Conservation (phyloP, 345 rosid genomes). For the Camelina hispida region DNA sequence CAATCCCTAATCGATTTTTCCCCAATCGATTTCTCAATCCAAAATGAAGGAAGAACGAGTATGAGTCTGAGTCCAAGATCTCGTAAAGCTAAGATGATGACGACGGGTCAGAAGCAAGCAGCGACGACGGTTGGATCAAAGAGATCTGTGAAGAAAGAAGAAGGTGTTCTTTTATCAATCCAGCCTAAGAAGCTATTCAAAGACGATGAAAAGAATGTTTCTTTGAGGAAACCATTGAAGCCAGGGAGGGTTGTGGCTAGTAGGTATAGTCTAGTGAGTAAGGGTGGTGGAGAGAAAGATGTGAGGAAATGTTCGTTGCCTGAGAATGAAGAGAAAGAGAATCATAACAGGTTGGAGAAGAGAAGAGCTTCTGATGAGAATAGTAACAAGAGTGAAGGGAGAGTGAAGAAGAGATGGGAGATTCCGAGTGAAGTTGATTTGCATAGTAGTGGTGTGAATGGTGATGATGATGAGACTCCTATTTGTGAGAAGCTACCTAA, state of each 20-base stretch:
- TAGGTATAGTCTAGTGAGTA: constrained; percentile 63
- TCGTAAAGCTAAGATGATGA: constrained; percentile 58
- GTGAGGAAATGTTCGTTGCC: constrained; percentile 73
- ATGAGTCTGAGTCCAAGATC: constrained; percentile 75
- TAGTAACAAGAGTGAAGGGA: constrained; percentile 48
- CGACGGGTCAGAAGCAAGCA: constrained; percentile 64
- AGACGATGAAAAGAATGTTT: constrained; percentile 70
- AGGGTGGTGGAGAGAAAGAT: constrained; percentile 41
- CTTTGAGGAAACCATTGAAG: constrained; percentile 60
- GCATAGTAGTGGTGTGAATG: constrained; percentile 42
- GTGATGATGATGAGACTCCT: constrained; percentile 54
- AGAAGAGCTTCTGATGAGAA: constrained; percentile 63
- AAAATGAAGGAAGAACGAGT: constrained; percentile 69
- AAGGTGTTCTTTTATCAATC: constrained; percentile 53
- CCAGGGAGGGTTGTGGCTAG: constrained; percentile 81
- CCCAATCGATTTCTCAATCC: no score
- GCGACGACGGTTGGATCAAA: constrained; percentile 67
- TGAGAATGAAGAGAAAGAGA: constrained; percentile 67
- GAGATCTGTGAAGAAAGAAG: constrained; percentile 75
- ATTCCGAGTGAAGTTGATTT: constrained; percentile 66
- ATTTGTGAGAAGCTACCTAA: constrained; percentile 57
- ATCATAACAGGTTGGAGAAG: constrained; percentile 55
- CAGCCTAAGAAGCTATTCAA: constrained; percentile 85
- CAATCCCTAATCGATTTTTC: no score
- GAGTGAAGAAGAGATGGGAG: constrained; percentile 93